These are phyloP conservation scores for Aquanectria penicillioides DNA, from an alignment of 2,329 filamentous ascomycete species.

Conservation along the genomic window DNA sequence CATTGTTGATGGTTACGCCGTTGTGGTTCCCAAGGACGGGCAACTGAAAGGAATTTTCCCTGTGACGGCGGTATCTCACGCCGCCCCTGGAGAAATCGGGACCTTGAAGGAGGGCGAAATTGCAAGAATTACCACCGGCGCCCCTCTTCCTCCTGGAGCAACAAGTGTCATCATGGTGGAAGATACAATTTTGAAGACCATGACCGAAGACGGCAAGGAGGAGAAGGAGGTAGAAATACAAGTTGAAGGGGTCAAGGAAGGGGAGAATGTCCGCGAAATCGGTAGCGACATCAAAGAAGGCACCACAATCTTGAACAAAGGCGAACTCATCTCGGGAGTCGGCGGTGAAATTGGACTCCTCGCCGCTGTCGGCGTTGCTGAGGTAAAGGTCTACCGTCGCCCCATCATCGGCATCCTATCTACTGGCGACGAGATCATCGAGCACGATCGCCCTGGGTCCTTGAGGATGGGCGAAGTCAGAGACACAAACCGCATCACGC, in stretches of 20 bases:
- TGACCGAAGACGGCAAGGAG: constrained; percentile 82
- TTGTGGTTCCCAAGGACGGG: constrained; percentile 72
- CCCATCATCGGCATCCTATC: constrained; percentile 89
- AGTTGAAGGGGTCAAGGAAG: constrained; percentile 76
- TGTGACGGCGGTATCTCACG: constrained; percentile 87
- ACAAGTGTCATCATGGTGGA: constrained; percentile 94
- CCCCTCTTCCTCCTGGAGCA: constrained; percentile 86
- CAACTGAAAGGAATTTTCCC: constrained; percentile 84
- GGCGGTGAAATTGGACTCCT: constrained; percentile 93
- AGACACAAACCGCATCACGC: constrained; percentile 90
- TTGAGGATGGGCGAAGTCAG: constrained; percentile 86
- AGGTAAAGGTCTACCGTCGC: constrained; percentile 77
- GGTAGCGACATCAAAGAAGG: constrained; percentile 85
- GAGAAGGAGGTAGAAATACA: constrained; percentile 90
- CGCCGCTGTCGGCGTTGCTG: constrained; percentile 80
- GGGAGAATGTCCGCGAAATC: constrained; percentile 90
- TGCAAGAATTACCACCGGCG: constrained; percentile 92
- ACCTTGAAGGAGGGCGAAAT: constrained; percentile 78
- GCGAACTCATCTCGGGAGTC: constrained; percentile 84
- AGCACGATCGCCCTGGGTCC: constrained; percentile 70
- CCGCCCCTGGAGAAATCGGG: constrained; percentile 74
- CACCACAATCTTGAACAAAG: constrained; percentile 76
- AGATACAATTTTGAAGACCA: constrained; percentile 81
- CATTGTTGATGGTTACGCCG: constrained; percentile 96
- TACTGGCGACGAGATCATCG: constrained; percentile 93